Conservation (phyloP, 2,329 filamentous ascomycete species). For the Colletotrichum orchidophilum region DNA sequence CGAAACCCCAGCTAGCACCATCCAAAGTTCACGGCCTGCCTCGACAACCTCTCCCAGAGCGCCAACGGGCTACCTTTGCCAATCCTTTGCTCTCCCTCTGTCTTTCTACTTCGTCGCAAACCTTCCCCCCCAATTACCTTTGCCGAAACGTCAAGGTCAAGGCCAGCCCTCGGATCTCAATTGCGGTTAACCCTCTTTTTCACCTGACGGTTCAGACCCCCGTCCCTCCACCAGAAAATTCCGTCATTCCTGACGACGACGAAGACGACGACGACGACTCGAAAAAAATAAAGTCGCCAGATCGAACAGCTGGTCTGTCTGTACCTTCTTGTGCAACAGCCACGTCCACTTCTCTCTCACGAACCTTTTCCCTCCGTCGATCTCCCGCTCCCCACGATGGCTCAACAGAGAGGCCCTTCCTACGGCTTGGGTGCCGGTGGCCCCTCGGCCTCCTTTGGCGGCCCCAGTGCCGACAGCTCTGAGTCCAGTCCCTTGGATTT, state of each 20-base stretch:
- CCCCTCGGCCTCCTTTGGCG: slow-evolving; percentile 32
- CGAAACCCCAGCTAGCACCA: neutral
- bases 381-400: slow-evolving; percentile 22
- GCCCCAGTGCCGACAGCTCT: slow-evolving; percentile 21
- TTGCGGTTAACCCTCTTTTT: slow-evolving; percentile 24
- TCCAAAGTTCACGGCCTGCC: slow-evolving; percentile 14
- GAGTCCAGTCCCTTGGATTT: slow-evolving; percentile 85
- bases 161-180: slow-evolving; percentile 32
- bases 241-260: slow-evolving; percentile 11
- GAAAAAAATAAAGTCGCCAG: neutral
- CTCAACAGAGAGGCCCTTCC: slow-evolving; percentile 35
- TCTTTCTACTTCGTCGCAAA: slow-evolving; percentile 14
- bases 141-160: slow-evolving; percentile 27
- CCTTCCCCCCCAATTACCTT: slow-evolving; percentile 4
- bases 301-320: slow-evolving; percentile 32
- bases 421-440: slow-evolving; percentile 35
- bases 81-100: neutral
- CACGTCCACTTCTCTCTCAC: slow-evolving; percentile 15
- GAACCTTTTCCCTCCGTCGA: neutral
- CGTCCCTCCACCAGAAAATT: slow-evolving; percentile 14
- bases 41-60: neutral
- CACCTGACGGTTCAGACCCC: slow-evolving; percentile 10
- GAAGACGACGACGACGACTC: neutral
- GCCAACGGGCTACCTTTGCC: slow-evolving; percentile 22
- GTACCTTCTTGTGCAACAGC: slow-evolving; percentile 31